A percentile compares a stretch with the other conserved stretches of the same genome.
These are phyloP conservation scores for Naematelia encephala DNA, from an alignment of 768 basidiomycete genomes.

Conservation along the genomic window DNA sequence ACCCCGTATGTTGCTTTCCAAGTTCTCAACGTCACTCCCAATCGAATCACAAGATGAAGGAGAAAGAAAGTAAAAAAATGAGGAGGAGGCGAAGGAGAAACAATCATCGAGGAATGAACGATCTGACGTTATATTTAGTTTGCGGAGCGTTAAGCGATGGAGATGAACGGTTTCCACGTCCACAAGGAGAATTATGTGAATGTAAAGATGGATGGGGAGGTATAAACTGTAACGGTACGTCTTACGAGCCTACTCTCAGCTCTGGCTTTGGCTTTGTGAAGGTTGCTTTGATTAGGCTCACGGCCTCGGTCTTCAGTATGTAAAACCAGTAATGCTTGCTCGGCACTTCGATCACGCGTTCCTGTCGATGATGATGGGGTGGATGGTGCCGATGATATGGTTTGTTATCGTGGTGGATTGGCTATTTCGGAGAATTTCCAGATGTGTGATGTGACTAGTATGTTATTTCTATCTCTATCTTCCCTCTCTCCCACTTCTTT, in stretches of 20 bases:
- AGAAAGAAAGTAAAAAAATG: too few relatives aligned
- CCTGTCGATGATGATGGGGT: conserved; percentile 46
- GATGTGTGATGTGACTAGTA: conserved; percentile 97
- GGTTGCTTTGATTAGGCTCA: too few relatives aligned
- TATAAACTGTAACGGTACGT: conserved; percentile 92
- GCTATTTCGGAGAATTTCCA: conserved; percentile 95
- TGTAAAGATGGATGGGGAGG: conserved; percentile 95
- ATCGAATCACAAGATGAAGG: too few relatives aligned
- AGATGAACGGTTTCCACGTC: conserved; percentile 73
- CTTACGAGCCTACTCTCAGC: too few relatives aligned
- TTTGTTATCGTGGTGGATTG: conserved; percentile 88
- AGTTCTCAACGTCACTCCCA: neutral
- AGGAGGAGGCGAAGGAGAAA: too few relatives aligned
- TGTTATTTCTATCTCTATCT: conserved; percentile 46
- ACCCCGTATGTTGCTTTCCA: conserved; percentile 64
- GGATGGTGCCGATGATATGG: conserved; percentile 64
- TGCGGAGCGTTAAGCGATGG: conserved; percentile 94
- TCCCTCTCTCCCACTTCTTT: neutral
- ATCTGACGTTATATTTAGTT: conserved; percentile 55
- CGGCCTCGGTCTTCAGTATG: too few relatives aligned
- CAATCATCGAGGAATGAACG: too few relatives aligned
- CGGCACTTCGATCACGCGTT: conserved; percentile 62
- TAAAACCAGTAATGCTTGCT: conserved; percentile 73
- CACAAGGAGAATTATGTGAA: conserved; percentile 70
- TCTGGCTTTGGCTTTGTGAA: too few relatives aligned